Evolutionary conservation across 345 rosid genomes (phyloP).

Genomic region (Lepidium didymum): DNA sequence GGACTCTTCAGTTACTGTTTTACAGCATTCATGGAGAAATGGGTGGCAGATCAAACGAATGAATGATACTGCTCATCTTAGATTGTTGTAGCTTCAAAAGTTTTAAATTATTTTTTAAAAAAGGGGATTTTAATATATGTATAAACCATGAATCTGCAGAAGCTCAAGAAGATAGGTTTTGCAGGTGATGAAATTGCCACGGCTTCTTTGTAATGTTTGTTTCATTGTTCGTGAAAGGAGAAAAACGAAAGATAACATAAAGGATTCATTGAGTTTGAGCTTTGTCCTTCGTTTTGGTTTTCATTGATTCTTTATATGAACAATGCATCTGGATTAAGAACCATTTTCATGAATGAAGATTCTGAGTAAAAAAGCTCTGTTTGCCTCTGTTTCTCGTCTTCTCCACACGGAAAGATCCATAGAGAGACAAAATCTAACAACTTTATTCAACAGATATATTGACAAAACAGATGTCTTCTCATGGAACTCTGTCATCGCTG

Average conservation of each 20-base stretch:
- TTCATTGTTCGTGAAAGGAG: not conserved
- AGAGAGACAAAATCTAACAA: conserved; percentile 43
- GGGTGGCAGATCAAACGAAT: conserved; percentile 94
- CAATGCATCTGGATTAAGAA: too few relatives aligned
- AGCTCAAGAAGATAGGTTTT: conserved; percentile 1
- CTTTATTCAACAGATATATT: conserved; percentile 61
- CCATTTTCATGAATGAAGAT: conserved; percentile 28
- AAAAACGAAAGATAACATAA: not conserved
- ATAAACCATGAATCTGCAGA: conserved; percentile 11
- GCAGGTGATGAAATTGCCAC: conserved; percentile 11
- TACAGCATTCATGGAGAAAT: conserved; percentile 72
- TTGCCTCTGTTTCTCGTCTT: conserved; percentile 6
- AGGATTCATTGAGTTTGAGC: conserved; percentile 22
- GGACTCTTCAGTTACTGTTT: conserved; percentile 84
- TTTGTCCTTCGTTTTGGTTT: conserved; percentile 13
- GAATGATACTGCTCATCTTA: conserved; percentile 83
- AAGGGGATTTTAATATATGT: not conserved
- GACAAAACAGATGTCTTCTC: conserved; percentile 60
- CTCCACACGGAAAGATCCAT: conserved; percentile 26
- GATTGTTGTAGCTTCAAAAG: conserved; percentile 54
- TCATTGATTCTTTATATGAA: too few relatives aligned
- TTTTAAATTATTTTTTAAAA: not conserved
- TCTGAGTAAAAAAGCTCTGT: conserved; percentile 7
- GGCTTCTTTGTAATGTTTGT: conserved; percentile 7
- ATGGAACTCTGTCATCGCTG: conserved; percentile 90